These are phyloP conservation scores for Ustilago tritici DNA, from an alignment of 1,284 basidiomycete genomes.

Conservation along the genomic window DNA sequence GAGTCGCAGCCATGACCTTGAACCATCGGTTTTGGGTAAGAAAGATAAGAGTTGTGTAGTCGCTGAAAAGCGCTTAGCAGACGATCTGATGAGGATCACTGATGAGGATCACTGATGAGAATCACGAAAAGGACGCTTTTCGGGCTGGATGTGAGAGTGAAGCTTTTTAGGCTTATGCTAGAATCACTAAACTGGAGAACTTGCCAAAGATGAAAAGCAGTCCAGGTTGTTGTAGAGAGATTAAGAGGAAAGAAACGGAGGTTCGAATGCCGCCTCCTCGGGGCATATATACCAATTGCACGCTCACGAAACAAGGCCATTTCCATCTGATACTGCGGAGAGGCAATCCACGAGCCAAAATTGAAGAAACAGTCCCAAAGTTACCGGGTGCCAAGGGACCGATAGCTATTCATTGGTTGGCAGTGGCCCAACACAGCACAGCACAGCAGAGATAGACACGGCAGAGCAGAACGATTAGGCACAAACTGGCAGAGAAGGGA, in stretches of 20 bases:
- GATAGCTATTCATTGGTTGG: background rate
- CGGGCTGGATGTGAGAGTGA: constrained; percentile 8
- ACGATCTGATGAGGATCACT: constrained; percentile 21
- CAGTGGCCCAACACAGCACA: background rate
- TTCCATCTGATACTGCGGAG: background rate
- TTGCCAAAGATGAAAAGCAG: constrained; percentile 17
- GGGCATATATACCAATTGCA: constrained; percentile 26
- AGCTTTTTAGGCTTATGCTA: constrained; percentile 14
- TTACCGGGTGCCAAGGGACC: background rate
- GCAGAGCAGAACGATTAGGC: background rate
- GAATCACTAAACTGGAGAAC: constrained; percentile 27
- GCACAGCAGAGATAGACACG: background rate
- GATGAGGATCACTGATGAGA: constrained; percentile 17
- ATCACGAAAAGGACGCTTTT: constrained; percentile 17
- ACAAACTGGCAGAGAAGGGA: constrained; percentile 3
- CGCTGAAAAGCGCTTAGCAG: constrained; percentile 20
- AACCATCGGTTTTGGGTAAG: constrained; percentile 52
- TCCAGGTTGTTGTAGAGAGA: constrained; percentile 26
- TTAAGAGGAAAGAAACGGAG: background rate
- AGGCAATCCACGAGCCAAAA: constrained; percentile 7
- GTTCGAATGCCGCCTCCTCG: background rate
- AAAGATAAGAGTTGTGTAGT: constrained; percentile 6
- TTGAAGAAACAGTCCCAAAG: background rate
- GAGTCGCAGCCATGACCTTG: constrained; percentile 50
- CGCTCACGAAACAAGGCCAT: constrained; percentile 4